Percentiles rank a stretch among this genome's conserved stretches.
These are phyloP conservation scores for Pleurotus cornucopiae DNA, from an alignment of 768 basidiomycete species.

Conservation along the genomic window DNA sequence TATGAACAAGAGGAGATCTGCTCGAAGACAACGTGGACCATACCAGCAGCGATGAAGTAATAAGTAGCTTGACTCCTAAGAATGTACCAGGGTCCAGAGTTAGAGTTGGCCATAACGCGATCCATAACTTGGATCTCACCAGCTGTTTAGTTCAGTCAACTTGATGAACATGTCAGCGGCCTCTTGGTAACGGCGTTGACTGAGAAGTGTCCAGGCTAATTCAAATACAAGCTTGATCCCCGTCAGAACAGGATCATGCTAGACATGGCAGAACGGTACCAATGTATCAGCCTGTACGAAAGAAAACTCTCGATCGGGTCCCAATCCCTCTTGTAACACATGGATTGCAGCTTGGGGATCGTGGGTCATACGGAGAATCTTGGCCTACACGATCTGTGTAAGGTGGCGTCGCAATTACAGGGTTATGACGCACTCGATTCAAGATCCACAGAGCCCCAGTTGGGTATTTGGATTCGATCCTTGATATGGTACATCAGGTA, in stretches of 20 bases:
- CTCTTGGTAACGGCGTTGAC: constrained; percentile 60
- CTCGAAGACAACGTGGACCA: constrained; percentile 11
- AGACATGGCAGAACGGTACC: constrained; percentile 26
- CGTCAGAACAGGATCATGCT: neutral
- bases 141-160: constrained; percentile 65
- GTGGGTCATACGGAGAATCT: constrained; percentile 67
- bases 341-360: constrained; percentile 64
- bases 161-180: constrained; percentile 62
- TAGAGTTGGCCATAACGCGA: neutral
- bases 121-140: constrained; percentile 36
- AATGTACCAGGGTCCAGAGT: neutral
- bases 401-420: neutral
- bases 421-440: constrained; percentile 44
- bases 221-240: constrained; percentile 63
- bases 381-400: constrained; percentile 42
- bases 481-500: constrained; percentile 16
- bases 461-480: constrained; percentile 56
- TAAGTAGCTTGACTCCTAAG: constrained; percentile 76
- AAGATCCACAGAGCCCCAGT: constrained; percentile 70
- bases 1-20: neutral
- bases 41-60: constrained; percentile 70
- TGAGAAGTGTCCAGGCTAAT: constrained; percentile 71
- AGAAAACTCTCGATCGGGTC: constrained; percentile 43
- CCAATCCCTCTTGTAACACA: constrained; percentile 55
- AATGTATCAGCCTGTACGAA: constrained; percentile 74